Evolutionary conservation across 2,329 filamentous ascomycete species (phyloP).

Genomic region (Chalara sp.): DNA sequence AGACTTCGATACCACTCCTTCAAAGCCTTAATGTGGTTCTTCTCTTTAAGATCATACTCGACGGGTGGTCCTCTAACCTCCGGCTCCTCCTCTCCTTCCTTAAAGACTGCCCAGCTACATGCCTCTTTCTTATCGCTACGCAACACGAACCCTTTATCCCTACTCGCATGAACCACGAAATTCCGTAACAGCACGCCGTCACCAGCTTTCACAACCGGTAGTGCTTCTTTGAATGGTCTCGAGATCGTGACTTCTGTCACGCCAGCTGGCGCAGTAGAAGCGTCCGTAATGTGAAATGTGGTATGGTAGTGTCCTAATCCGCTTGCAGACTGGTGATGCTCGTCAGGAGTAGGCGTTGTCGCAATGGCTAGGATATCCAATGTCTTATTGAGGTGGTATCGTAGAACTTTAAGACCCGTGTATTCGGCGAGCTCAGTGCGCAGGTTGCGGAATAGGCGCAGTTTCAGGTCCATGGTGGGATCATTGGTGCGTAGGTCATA

Average conservation of each 20-base stretch:
- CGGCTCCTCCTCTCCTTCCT: conserved; percentile 32
- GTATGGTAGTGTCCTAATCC: conserved; percentile 54
- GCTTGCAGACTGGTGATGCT: conserved; percentile 47
- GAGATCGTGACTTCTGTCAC: conserved; percentile 51
- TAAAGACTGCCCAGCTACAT: conserved; percentile 58
- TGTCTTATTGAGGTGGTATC: conserved; percentile 40
- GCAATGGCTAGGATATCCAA: conserved; percentile 50
- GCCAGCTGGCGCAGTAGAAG: conserved; percentile 41
- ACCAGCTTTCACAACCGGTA: conserved; percentile 48
- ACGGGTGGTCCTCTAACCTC: conserved; percentile 54
- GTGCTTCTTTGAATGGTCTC: conserved; percentile 48
- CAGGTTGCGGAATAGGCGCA: conserved; percentile 18
- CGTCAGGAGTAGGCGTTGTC: conserved; percentile 38
- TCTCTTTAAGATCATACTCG: conserved; percentile 45
- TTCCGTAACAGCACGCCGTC: conserved; percentile 52
- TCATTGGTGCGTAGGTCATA: conserved; percentile 9
- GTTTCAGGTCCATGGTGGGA: conserved; percentile 17
- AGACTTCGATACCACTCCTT: conserved; percentile 38
- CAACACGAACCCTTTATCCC: conserved; percentile 48
- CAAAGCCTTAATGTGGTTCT: conserved; percentile 40
- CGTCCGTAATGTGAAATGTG: conserved; percentile 50
- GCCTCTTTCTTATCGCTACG: conserved; percentile 39
- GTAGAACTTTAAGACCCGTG: conserved; percentile 44
- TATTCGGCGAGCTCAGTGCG: conserved; percentile 42
- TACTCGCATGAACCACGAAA: conserved; percentile 47